Base-by-base conservation (phyloP, 768 basidiomycete species). In the Suillus weaverae region DNA sequence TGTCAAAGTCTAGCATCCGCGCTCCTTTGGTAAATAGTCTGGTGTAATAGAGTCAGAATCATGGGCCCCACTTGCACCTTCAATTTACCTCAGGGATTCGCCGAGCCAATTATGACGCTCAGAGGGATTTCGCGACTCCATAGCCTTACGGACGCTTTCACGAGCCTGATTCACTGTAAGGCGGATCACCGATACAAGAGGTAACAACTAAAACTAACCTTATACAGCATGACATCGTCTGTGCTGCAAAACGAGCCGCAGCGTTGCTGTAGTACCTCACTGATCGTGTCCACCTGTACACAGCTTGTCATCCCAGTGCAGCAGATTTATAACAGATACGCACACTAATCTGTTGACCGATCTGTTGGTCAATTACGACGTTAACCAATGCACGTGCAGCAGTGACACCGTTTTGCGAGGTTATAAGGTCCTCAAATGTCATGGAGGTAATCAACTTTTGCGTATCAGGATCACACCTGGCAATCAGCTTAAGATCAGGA, bases 201-300 rank as follows among this genome's bases (percentile, higher is more conserved):
- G 20, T 20, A n/a, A 54, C 20, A n/a, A 62, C 51, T 63, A 62
- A 33, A 36, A 69, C 78, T 63, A 70, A 88, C 95, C 83, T 99
- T 99, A 81, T 99, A 98, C 35, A 97, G 77, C 85, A 97, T 92
- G 51, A 99, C 97, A 78, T 99, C 97, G 72, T 98, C 97, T 2
- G 96, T 90, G 69, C 96, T 96, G 77, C 95, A 98, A 84, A 99
- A 99, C 16, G 95, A 94, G 3, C 97, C 96, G 69, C 97, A 99
- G 74, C 95, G 85, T 70, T 92, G 89, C 73, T 99, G 97, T 44
- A 99, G 79, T 50, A 95, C 88, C 71, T 98, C 95, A 73, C 94
- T 97, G 75, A 99, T 92, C 7, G 95, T 92, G 76, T 99, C 97
- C 67, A 99, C 93, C 95, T 97, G 65, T 54, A 62, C 39, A 64